Conservation (phyloP, 2,329 filamentous ascomycete genomes). For the Aspergillus sp. region DNA sequence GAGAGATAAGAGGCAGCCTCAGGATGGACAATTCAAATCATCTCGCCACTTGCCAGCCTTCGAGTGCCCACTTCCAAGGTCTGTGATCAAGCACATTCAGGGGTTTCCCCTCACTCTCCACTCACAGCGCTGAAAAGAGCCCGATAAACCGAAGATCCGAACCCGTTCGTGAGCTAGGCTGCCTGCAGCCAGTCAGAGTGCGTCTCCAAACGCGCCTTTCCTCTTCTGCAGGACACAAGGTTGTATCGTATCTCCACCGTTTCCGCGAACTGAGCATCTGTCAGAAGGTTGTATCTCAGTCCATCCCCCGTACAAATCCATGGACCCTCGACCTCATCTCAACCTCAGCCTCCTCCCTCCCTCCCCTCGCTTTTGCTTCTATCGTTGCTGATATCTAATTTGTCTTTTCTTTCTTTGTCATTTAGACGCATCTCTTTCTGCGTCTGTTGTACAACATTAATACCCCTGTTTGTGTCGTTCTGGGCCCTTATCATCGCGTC, state of each 20-base stretch:
- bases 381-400: constrained; percentile 8
- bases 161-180: constrained; percentile 14
- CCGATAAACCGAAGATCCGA: constrained; percentile 18
- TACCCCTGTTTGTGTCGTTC: not conserved
- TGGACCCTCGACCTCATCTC: constrained; percentile 4
- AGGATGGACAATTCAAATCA: not conserved
- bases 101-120: constrained; percentile 14
- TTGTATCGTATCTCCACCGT: not conserved
- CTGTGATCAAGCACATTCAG: constrained; percentile 12
- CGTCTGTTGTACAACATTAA: constrained; percentile 13
- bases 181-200: constrained; percentile 16
- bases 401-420: constrained; percentile 4
- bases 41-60: not conserved
- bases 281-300: not conserved
- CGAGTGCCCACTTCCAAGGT: not conserved
- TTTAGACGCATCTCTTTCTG: constrained; percentile 1
- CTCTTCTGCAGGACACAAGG: not conserved
- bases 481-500: constrained; percentile 1
- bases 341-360: constrained; percentile 7
- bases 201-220: not conserved
- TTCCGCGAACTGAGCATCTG: not conserved
- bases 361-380: not conserved
- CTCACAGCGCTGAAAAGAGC: constrained; percentile 11
- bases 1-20: not conserved
- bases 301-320: not conserved